Evolutionary conservation across 768 basidiomycete genomes (phyloP), one percentile per base, ranked within the genome.

Genomic region (Amanita molliuscula): DNA sequence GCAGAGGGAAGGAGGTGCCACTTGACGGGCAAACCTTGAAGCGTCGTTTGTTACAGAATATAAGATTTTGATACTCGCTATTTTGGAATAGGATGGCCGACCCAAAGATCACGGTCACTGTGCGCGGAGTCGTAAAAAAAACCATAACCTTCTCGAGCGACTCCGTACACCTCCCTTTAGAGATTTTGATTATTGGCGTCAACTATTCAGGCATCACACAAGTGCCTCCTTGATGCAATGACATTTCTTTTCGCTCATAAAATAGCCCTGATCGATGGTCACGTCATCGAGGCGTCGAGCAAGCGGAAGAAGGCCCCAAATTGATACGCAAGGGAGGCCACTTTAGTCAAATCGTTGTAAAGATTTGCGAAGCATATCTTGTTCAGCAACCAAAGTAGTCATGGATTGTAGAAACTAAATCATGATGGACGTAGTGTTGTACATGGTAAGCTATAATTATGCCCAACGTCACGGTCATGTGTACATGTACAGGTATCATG

Each of bases 261-360:
- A 41, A 81, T 93, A 51, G 68, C 78, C 1, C 88, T 88, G 2
- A 68, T 84, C 44, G 76, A 91, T 1, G 82, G 84, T 6, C 73
- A 79, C 53, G 74, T 88, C 23, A 60, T 89, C n/a, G 69, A 79
- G 85, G 85, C 2, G 69, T 91, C 15, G 71, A 71, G 52, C 63
- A 67, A 3, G 79, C 77, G 4, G 81, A 85, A 56, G 65, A 82
- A 52, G 89, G 86, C 3, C 91, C 91, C 60, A 73, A 79, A 54
- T 64, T 82, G 41, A 67, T 91, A 59, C 72, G 74, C 52, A 65
- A 63, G 3, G 84, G 82, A 13, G 70, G 73, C 11, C 84, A 87
- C 56, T 88, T 89, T 59, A 88, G 89, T 13, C 90, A 90, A 64
- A 76, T 90, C 25, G 79, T 88, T 31, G 64, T 85, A 48, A 74